Evolutionary conservation across 176 grass and related monocot species (phyloP).

Genomic region (Calamus simplicifolius): DNA sequence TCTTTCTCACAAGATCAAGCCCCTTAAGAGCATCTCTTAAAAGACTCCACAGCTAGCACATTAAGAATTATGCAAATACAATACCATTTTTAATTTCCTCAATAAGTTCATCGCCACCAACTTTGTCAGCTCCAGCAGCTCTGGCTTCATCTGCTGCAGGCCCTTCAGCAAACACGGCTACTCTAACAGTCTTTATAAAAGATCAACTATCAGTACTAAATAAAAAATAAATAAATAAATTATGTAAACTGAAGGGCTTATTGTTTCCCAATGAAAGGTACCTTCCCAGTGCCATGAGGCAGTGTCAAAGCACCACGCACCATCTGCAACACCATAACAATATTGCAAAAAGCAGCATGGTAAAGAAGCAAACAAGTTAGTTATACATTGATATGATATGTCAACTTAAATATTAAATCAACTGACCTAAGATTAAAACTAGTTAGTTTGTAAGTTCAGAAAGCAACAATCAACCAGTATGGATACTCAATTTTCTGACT

Average conservation of each 20-base stretch:
- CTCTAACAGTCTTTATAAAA: slow-evolving; percentile 66
- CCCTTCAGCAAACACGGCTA: slow-evolving; percentile 97
- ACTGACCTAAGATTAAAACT: no score
- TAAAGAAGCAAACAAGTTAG: neutral
- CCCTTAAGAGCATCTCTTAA: no score
- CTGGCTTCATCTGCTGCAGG: slow-evolving; percentile 79
- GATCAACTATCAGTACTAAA: slow-evolving; percentile 14
- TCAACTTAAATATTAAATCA: no score
- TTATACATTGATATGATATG: neutral
- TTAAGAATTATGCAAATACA: neutral
- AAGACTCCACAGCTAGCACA: no score
- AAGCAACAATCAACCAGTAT: neutral
- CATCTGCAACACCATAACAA: slow-evolving; percentile 47
- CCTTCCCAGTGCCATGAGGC: slow-evolving; percentile 96
- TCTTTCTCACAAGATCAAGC: no score
- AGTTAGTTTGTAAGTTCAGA: neutral
- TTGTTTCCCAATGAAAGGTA: slow-evolving; percentile 5
- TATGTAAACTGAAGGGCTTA: neutral
- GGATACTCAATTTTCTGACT: neutral
- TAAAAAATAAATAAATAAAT: neutral
- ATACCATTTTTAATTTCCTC: slow-evolving; percentile 79
- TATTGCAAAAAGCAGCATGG: slow-evolving; percentile 1
- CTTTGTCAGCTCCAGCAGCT: slow-evolving; percentile 78
- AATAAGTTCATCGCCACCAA: slow-evolving; percentile 78
- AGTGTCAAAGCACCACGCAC: slow-evolving; percentile 89